phyloP scores from a whole-genome alignment of 495 filamentous ascomycete genomes.

The Hypomontagnella submonticulosa region DNA sequence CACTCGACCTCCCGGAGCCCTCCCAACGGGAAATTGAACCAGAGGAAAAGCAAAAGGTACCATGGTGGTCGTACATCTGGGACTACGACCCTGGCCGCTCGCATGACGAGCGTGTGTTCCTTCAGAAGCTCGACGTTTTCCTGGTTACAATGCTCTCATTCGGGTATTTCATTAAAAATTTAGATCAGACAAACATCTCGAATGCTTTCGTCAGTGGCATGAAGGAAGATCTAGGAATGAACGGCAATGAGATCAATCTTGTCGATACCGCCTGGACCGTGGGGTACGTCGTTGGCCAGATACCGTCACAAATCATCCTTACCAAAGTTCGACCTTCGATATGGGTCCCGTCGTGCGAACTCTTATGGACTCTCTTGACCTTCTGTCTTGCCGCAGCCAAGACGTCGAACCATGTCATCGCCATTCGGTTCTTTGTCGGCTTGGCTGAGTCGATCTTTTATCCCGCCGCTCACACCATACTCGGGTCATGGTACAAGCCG shows the following conservation, averaged over 20 bases:
- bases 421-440: conserved; percentile 59
- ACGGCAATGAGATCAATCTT: conserved; percentile 47
- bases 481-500: conserved; percentile 48
- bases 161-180: conserved; percentile 58
- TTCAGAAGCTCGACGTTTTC: conserved; percentile 49
- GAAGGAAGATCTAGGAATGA: conserved; percentile 50
- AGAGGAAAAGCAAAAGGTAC: conserved; percentile 20
- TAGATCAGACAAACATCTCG: conserved; percentile 55
- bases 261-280: conserved; percentile 51
- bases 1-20: conserved; percentile 10
- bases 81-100: conserved; percentile 44
- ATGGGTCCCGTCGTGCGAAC: conserved; percentile 56
- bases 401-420: conserved; percentile 46
- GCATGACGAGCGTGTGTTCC: conserved; percentile 40
- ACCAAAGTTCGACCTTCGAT: conserved; percentile 55
- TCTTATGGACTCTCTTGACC: conserved; percentile 51
- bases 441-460: conserved; percentile 60
- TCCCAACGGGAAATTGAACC: conserved; percentile 14
- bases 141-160: conserved; percentile 53
- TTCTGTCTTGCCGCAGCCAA: conserved; percentile 48
- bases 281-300: conserved; percentile 52
- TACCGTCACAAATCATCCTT: conserved; percentile 56
- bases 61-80: conserved; percentile 46
- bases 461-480: conserved; percentile 41
- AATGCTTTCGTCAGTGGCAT: conserved; percentile 56